These are phyloP conservation scores for Triglochin maritima DNA, from an alignment of 106 monocot genomes.

Conservation along the genomic window DNA sequence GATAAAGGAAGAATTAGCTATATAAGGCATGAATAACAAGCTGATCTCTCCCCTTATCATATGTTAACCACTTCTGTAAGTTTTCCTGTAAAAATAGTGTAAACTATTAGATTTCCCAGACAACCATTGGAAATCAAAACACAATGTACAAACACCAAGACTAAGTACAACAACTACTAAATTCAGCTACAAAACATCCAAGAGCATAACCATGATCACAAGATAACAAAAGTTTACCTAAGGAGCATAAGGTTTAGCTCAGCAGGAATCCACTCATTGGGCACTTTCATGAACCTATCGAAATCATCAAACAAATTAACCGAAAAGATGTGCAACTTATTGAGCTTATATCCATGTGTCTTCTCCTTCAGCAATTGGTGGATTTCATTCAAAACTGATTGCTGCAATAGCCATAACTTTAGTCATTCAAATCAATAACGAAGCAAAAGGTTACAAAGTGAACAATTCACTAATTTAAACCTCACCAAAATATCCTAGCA, in stretches of 20 bases:
- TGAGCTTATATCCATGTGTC: slow-evolving; percentile 77
- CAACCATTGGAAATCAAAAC: not conserved
- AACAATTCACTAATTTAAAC: too few species aligned
- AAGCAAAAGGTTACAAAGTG: too few species aligned
- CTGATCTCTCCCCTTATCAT: slow-evolving; percentile 86
- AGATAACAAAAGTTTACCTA: slow-evolving; percentile 26
- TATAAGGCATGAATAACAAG: too few species aligned
- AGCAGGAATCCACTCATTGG: slow-evolving; percentile 83
- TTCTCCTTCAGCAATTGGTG: slow-evolving; percentile 36
- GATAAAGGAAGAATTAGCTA: too few species aligned
- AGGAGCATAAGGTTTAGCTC: slow-evolving; percentile 70
- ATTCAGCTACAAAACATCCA: not conserved
- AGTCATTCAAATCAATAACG: too few species aligned
- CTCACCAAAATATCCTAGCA: too few species aligned
- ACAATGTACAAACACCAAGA: not conserved
- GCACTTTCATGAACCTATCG: slow-evolving; percentile 78
- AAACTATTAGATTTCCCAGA: not conserved
- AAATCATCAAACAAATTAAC: slow-evolving; percentile 82
- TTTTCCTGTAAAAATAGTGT: slow-evolving; percentile 48
- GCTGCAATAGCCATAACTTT: too few species aligned
- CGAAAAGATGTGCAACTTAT: slow-evolving; percentile 72
- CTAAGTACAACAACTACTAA: not conserved
- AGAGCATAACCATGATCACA: too few species aligned
- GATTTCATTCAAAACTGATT: too few species aligned
- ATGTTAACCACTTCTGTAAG: slow-evolving; percentile 74